phyloP scores from a whole-genome alignment of 345 rosid genomes.

The Citrus medica region DNA sequence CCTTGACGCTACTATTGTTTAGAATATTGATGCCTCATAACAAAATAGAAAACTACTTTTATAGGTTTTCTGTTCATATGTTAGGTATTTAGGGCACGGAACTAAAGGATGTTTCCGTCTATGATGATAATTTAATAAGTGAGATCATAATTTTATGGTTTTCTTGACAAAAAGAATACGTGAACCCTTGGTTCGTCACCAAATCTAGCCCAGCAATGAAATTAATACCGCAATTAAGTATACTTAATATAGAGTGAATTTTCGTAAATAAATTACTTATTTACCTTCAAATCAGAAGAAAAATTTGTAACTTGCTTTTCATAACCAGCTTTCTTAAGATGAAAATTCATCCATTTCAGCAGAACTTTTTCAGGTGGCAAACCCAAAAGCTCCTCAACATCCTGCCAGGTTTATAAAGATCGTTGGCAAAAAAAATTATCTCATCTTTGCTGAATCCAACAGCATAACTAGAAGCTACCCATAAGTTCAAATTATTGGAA shows the following conservation, averaged over 20 bases:
- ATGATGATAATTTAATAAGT: background rate
- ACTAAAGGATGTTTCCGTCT: background rate
- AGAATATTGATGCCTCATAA: background rate
- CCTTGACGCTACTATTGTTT: background rate
- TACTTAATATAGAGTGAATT: conserved; percentile 7
- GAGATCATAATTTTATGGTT: background rate
- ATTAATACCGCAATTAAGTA: background rate
- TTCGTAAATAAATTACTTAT: conserved; percentile 11
- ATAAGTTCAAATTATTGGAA: conserved; percentile 1
- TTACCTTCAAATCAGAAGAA: conserved; percentile 94
- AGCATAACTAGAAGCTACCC: background rate
- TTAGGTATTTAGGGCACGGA: background rate
- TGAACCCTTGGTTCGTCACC: background rate
- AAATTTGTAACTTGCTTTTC: conserved; percentile 87
- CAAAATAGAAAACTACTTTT: background rate
- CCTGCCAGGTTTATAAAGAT: conserved; percentile 42
- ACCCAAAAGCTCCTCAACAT: conserved; percentile 90
- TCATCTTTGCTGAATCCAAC: background rate
- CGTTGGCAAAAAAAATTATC: background rate
- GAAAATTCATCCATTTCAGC: conserved; percentile 98
- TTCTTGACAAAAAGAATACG: background rate
- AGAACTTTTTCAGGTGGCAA: conserved; percentile 93
- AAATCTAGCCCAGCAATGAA: conserved; percentile 1
- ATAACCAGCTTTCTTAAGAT: conserved; percentile 92
- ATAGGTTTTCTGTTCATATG: background rate